A percentile compares a stretch with the other conserved stretches of the same genome.
These are phyloP conservation scores for Ceratocystis diversiconidia DNA, from an alignment of 2,329 filamentous ascomycete species.

Conservation along the genomic window DNA sequence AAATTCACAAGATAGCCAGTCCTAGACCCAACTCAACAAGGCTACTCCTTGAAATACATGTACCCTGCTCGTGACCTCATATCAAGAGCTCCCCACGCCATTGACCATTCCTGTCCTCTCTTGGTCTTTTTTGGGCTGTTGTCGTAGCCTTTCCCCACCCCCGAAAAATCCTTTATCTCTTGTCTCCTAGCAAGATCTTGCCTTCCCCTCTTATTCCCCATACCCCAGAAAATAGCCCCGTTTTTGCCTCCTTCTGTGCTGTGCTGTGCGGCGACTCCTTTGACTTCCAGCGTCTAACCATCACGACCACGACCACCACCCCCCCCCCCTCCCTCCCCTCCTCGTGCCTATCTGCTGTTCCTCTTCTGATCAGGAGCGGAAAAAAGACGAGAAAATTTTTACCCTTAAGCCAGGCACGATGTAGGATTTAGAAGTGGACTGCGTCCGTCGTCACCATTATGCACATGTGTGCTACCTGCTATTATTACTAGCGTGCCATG, in stretches of 20 bases:
- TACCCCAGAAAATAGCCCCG: slow-evolving; percentile 1
- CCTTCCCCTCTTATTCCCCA: neutral
- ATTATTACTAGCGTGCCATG: neutral
- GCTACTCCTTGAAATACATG: neutral
- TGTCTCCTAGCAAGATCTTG: neutral
- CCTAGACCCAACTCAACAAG: neutral
- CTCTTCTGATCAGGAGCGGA: neutral
- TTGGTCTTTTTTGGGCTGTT: neutral
- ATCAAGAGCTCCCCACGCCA: neutral
- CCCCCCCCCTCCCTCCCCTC: too few relatives aligned
- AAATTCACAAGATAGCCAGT: neutral
- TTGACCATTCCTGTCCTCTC: neutral
- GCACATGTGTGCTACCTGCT: neutral
- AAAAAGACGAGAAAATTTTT: neutral
- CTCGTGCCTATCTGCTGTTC: neutral
- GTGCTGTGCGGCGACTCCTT: neutral
- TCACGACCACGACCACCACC: neutral
- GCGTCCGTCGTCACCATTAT: neutral
- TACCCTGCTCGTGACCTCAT: neutral
- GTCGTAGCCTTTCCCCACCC: neutral
- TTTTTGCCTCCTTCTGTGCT: neutral
- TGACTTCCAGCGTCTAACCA: neutral
- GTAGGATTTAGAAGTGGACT: neutral
- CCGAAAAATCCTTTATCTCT: neutral
- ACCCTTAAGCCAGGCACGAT: too few relatives aligned